Conservation (phyloP, 2,329 filamentous ascomycete genomes). For the Amesomyces nigricolor region DNA sequence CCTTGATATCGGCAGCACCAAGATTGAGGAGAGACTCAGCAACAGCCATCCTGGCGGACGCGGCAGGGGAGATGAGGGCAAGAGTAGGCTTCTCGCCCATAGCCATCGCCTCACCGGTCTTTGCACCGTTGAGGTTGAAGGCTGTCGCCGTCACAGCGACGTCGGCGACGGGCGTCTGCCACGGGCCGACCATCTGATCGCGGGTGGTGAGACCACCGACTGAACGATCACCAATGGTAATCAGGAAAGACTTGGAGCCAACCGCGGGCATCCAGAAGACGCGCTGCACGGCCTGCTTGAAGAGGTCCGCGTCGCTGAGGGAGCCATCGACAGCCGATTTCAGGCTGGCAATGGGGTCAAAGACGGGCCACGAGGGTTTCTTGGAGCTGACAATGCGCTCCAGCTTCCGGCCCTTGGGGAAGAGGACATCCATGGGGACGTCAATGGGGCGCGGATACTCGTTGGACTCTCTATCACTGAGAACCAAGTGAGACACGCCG, state of each 20-base stretch:
- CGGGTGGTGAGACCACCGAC: conserved; percentile 83
- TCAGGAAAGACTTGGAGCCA: conserved; percentile 94
- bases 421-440: conserved; percentile 80
- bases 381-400: conserved; percentile 67
- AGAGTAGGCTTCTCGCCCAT: conserved; percentile 91
- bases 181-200: conserved; percentile 94
- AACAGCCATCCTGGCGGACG: conserved; percentile 94
- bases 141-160: conserved; percentile 87
- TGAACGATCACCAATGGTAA: conserved; percentile 90
- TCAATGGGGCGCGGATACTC: conserved; percentile 77
- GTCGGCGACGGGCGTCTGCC: conserved; percentile 91
- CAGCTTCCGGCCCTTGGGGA: conserved; percentile 81
- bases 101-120: conserved; percentile 89
- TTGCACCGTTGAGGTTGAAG: conserved; percentile 57
- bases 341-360: conserved; percentile 64
- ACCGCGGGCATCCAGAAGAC: conserved; percentile 83
- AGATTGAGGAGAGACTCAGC: conserved; percentile 91
- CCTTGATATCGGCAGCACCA: conserved; percentile 61
- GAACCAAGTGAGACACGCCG: conserved; percentile 66
- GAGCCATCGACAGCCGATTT: conserved; percentile 56
- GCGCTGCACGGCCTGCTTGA: conserved; percentile 65
- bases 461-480: conserved; percentile 74
- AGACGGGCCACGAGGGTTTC: conserved; percentile 60
- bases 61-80: conserved; percentile 81
- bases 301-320: conserved; percentile 46